Base-by-base conservation (phyloP, 805 yeast species). In the Pichia paraexigua region DNA sequence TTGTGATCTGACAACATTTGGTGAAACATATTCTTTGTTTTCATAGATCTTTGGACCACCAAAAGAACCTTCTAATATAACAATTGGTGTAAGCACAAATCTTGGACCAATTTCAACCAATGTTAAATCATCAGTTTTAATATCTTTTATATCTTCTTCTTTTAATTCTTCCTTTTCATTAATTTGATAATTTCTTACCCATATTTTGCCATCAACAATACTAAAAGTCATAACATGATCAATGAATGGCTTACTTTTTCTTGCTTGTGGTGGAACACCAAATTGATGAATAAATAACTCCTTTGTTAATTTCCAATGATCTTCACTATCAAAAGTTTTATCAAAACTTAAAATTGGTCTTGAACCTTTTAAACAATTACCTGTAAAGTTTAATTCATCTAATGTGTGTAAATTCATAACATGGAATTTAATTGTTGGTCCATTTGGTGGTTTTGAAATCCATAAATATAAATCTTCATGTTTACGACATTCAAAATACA, bases 31-130 rank as follows among this genome's bases (percentile, higher is more conserved):
- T 70, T 92, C 94, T 74, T 88, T 91, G 74, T 94, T 94, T 65
- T 94, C 98, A 71, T 88, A 94, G 58, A 94, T 90, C 77, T 91
- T 89, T 57, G 98, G 97, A 21, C 99, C 99, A 51, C 97, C 92
- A 62, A 94, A 94, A 1, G 97, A 89, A 46, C 99, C 99, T 73
- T 94, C 98, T 57, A 92, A 76, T 49, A 94, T 82, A 53, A 95
- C 83, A 59, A 94, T 91, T 56, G 85, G 83, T 3, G 98, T 92
- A 73, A 94, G 76, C 35, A 94, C 98, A 58, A 90, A 85, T 68
- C 99, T 80, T 48, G 99, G 99, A 3, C 99, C 99, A 60, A 94
- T 89, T 74, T 94, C 99, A 53, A 94, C 86, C 60, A 94, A 75
- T 18, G 89, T 81, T 56, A 87, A 69, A 56, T 89, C 88, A 41